Conservation (phyloP, 164 flowering plant genomes). For the Hamamelis virginiana region DNA sequence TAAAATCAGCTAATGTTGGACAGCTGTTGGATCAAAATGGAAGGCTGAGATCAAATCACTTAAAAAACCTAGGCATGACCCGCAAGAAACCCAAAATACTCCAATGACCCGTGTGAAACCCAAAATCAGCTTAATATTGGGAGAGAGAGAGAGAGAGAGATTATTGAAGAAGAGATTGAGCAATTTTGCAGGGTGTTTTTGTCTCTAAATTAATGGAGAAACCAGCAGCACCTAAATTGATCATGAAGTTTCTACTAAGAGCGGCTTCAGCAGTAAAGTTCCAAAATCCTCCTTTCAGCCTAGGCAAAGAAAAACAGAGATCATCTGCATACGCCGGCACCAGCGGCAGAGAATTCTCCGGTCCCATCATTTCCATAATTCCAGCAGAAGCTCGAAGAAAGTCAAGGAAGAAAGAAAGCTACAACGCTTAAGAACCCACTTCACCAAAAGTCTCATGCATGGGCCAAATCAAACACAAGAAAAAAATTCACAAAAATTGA, state of each 20-base stretch:
- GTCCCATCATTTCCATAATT: slow-evolving; percentile 49
- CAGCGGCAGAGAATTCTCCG: slow-evolving; percentile 49
- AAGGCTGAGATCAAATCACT: too few relatives aligned
- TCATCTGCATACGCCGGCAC: slow-evolving; percentile 20
- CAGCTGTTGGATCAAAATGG: too few relatives aligned
- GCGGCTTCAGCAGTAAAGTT: slow-evolving; percentile 46
- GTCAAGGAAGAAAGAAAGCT: slow-evolving; percentile 25
- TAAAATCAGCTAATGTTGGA: too few relatives aligned
- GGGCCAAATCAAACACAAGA: slow-evolving; percentile 76
- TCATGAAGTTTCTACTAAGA: slow-evolving; percentile 55
- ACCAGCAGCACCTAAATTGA: slow-evolving; percentile 26
- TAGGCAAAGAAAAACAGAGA: slow-evolving; percentile 33
- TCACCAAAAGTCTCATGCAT: slow-evolving; percentile 90
- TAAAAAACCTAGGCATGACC: too few relatives aligned
- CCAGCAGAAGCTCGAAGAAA: slow-evolving; percentile 59
- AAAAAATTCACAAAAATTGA: slow-evolving; percentile 34
- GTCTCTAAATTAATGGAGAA: slow-evolving; percentile 42
- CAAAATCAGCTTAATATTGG: too few relatives aligned
- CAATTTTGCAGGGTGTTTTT: too few relatives aligned
- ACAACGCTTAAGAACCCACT: slow-evolving; percentile 56
- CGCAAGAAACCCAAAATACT: too few relatives aligned
- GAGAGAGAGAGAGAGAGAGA: background rate
- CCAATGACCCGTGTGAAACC: too few relatives aligned
- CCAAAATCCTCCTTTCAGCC: slow-evolving; percentile 49
- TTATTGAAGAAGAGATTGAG: too few relatives aligned